A percentile compares a stretch with the other conserved stretches of the same genome.
Conservation (phyloP, 805 yeast genomes). For the Lachancea mirantina region DNA sequence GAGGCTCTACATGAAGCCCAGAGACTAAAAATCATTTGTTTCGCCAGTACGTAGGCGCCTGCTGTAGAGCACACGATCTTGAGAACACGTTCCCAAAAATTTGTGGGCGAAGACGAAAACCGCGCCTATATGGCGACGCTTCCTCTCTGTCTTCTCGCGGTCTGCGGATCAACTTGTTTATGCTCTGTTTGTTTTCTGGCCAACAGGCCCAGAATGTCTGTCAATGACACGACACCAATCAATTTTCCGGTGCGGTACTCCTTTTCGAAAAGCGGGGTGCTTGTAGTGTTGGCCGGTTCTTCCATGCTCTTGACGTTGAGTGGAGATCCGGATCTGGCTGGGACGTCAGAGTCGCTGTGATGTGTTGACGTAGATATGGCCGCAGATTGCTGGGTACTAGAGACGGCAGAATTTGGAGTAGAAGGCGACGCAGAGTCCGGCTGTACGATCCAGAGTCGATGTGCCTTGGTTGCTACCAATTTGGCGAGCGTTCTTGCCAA, state of each 20-base stretch:
- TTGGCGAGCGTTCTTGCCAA: constrained; percentile 89
- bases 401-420: constrained; percentile 14
- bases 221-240: constrained; percentile 85
- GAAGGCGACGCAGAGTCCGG: constrained; percentile 32
- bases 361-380: constrained; percentile 8
- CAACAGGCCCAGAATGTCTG: constrained; percentile 78
- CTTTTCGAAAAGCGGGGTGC: constrained; percentile 28
- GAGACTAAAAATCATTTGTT: no score
- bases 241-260: constrained; percentile 69
- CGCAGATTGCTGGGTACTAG: constrained; percentile 24
- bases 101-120: no score
- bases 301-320: constrained; percentile 8
- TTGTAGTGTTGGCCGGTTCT: constrained; percentile 1
- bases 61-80: no score
- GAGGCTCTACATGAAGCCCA: no score
- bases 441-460: constrained; percentile 79
- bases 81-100: no score
- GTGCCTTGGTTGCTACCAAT: constrained; percentile 90
- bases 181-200: constrained; percentile 51
- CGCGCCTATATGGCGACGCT: constrained; percentile 33
- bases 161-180: constrained; percentile 78
- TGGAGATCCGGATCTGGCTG: constrained; percentile 8
- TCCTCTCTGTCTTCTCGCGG: constrained; percentile 85
- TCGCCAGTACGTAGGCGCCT: no score
- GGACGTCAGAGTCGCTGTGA: constrained; percentile 4